Evolutionary conservation across 2,329 filamentous ascomycete genomes (phyloP).

Genomic region (Nothophaeocryptopus gaeumannii): DNA sequence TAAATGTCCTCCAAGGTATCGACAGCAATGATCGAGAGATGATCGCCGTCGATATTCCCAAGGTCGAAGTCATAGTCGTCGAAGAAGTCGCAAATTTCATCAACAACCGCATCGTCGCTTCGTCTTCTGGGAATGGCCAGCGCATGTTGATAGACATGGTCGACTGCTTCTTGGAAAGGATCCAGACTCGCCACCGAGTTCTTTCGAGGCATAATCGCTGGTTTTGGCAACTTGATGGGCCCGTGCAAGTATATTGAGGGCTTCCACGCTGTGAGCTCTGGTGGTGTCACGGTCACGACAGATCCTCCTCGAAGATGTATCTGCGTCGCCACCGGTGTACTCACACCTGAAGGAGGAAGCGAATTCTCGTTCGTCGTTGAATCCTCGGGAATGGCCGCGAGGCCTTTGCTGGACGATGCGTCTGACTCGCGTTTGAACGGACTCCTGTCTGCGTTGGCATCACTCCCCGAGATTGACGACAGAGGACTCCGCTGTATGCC

Average conservation of each 20-base stretch:
- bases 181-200: slow-evolving; percentile 42
- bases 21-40: slow-evolving; percentile 12
- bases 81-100: slow-evolving; percentile 45
- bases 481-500: slow-evolving; percentile 23
- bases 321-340: slow-evolving; percentile 26
- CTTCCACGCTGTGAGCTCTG: slow-evolving; percentile 36
- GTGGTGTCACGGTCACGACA: slow-evolving; percentile 35
- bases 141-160: slow-evolving; percentile 31
- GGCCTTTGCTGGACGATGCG: background rate
- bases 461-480: slow-evolving; percentile 22
- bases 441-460: slow-evolving; percentile 3
- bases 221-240: slow-evolving; percentile 41
- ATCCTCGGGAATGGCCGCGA: slow-evolving; percentile 27
- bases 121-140: slow-evolving; percentile 29
- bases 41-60: slow-evolving; percentile 26
- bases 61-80: slow-evolving; percentile 39
- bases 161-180: slow-evolving; percentile 37
- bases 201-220: slow-evolving; percentile 35
- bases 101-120: slow-evolving; percentile 37
- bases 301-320: slow-evolving; percentile 36
- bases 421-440: background rate
- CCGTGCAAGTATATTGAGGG: slow-evolving; percentile 42
- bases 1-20: slow-evolving; percentile 15
- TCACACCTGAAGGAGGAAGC: slow-evolving; percentile 20
- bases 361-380: slow-evolving; percentile 20